Percentiles rank a stretch among this genome's conserved stretches.
These are phyloP conservation scores for Noccaea bulbosa DNA, from an alignment of 345 rosid genomes.

Conservation along the genomic window DNA sequence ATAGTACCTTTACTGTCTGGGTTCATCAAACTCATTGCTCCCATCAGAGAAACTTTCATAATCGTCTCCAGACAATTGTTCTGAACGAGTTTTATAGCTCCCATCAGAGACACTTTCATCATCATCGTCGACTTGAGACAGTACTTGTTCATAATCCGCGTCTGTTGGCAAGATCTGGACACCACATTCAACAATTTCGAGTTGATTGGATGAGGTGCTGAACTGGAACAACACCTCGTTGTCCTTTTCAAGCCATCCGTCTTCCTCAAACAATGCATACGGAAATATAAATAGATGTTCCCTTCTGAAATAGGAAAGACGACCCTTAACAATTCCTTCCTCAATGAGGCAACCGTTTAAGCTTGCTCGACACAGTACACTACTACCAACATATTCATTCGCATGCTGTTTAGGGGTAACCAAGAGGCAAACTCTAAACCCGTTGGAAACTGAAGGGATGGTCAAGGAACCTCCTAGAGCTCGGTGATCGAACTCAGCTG, in stretches of 20 bases:
- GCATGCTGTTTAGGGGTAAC: neutral
- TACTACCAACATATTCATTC: accelerated
- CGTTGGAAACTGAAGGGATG: neutral
- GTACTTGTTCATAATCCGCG: no score
- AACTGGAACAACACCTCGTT: constrained; percentile 1
- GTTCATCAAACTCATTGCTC: no score
- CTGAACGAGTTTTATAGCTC: no score
- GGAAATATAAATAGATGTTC: constrained; percentile 9
- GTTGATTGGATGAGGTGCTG: neutral
- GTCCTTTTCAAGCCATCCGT: constrained; percentile 2
- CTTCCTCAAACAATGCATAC: neutral
- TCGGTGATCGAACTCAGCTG: neutral
- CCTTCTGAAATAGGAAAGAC: neutral
- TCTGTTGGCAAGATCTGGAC: no score
- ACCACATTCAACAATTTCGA: no score
- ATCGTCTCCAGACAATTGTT: no score
- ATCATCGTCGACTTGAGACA: no score
- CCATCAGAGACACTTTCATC: no score
- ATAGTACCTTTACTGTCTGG: no score
- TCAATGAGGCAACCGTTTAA: neutral
- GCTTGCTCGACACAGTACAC: neutral
- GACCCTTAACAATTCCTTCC: accelerated
- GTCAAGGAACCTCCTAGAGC: constrained; percentile 18
- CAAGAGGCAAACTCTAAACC: neutral
- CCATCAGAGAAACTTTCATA: no score